Conservation (phyloP, 2,329 filamentous ascomycete species). For the Monosporascus sp. region DNA sequence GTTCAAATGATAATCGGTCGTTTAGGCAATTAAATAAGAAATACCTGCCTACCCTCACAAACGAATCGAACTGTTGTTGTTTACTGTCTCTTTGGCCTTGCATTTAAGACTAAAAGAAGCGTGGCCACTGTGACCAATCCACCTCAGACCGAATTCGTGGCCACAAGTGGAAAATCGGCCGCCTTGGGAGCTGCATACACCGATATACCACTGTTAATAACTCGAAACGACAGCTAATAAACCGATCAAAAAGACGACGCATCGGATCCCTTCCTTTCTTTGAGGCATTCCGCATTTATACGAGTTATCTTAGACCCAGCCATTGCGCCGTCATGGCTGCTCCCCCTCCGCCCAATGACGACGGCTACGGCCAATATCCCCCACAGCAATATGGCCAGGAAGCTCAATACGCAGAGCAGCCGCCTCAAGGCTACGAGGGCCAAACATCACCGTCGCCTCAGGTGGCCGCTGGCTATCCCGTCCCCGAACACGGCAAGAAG, state of each 20-base stretch:
- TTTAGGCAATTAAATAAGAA: not conserved
- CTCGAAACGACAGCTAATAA: not conserved
- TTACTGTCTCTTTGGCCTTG: not conserved
- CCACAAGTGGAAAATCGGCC: not conserved
- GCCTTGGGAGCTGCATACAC: not conserved
- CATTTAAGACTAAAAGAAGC: not conserved
- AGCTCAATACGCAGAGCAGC: constrained; percentile 34
- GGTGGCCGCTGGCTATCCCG: constrained; percentile 20
- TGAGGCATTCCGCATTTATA: not conserved
- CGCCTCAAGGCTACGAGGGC: constrained; percentile 30
- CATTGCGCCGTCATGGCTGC: constrained; percentile 47
- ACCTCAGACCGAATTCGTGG: not conserved
- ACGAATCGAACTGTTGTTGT: not conserved
- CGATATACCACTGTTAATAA: not conserved
- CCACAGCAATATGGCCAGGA: constrained; percentile 36
- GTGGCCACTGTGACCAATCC: not conserved
- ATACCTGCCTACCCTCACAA: not conserved
- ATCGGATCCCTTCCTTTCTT: not conserved
- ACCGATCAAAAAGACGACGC: not conserved
- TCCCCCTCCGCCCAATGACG: constrained; percentile 37
- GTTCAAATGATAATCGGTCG: not conserved
- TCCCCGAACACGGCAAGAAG: constrained; percentile 55
- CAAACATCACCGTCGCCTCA: constrained; percentile 32
- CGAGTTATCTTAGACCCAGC: not conserved
- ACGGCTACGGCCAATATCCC: constrained; percentile 49